Evolutionary conservation across 2,329 filamentous ascomycete genomes (phyloP).

Genomic region (Neonectria neomacrospora): DNA sequence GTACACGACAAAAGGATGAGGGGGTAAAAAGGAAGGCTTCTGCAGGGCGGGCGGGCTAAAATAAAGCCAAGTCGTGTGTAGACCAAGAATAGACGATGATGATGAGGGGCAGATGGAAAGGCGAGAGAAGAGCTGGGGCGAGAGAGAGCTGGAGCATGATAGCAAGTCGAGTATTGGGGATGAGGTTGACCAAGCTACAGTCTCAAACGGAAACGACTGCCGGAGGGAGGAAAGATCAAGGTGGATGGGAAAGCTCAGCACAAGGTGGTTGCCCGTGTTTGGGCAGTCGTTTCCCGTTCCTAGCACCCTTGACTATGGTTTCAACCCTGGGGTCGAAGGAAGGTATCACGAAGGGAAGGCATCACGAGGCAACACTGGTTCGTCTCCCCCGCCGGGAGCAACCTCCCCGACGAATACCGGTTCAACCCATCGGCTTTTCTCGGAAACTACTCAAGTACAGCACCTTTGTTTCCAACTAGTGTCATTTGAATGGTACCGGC

Average conservation of each 20-base stretch:
- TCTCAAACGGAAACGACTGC: neutral
- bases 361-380: neutral
- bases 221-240: neutral
- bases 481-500: neutral
- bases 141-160: too few species aligned
- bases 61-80: slow-evolving; percentile 6
- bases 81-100: slow-evolving; percentile 15
- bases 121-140: neutral
- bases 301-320: neutral
- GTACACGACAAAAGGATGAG: neutral
- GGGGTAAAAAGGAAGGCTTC: neutral
- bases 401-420: neutral
- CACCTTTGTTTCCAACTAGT: neutral
- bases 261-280: neutral
- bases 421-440: too few species aligned
- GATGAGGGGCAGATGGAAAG: slow-evolving; percentile 1
- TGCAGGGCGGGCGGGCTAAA: slow-evolving; percentile 1
- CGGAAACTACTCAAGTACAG: neutral
- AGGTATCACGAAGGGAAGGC: neutral
- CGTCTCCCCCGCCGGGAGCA: too few species aligned
- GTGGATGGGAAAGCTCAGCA: neutral
- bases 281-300: neutral
- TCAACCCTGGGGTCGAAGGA: neutral
- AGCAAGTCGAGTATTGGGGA: neutral
- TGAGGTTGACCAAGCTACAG: neutral